A percentile compares a stretch with the other conserved stretches of the same genome.
These are phyloP conservation scores for Kodamaea sp. DNA, from an alignment of 1,139 yeast species.

Conservation along the genomic window DNA sequence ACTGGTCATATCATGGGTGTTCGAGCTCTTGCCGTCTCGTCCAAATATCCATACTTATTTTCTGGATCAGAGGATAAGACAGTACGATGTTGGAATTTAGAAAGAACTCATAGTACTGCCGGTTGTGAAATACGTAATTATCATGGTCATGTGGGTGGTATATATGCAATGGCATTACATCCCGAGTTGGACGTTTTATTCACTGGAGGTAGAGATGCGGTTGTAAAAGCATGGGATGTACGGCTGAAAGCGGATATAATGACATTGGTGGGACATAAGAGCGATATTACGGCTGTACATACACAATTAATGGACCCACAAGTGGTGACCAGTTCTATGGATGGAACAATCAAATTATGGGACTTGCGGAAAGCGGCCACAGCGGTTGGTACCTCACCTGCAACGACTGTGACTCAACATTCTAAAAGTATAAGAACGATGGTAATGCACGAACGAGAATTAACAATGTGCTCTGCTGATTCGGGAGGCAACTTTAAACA, in stretches of 20 bases:
- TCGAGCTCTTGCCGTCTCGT: constrained; percentile 68
- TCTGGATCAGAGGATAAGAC: constrained; percentile 93
- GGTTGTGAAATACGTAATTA: constrained; percentile 69
- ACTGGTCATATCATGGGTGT: constrained; percentile 94
- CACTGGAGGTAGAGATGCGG: constrained; percentile 88
- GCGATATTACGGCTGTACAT: constrained; percentile 66
- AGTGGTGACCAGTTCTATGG: constrained; percentile 77
- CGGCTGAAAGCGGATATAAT: constrained; percentile 73
- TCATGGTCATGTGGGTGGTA: constrained; percentile 92
- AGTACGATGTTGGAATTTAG: constrained; percentile 96
- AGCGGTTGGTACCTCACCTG: constrained; percentile 2
- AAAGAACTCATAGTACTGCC: constrained; percentile 61
- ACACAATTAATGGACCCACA: constrained; percentile 81
- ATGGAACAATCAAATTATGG: constrained; percentile 83
- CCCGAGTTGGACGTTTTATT: constrained; percentile 85
- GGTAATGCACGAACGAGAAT: constrained; percentile 64
- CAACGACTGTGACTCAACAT: constrained; percentile 75
- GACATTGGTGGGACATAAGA: constrained; percentile 78
- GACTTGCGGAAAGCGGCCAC: constrained; percentile 49
- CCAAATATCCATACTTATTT: constrained; percentile 80
- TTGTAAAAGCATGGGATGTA: constrained; percentile 90
- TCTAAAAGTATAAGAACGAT: constrained; percentile 76
- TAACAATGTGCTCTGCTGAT: constrained; percentile 71
- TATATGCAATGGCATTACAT: constrained; percentile 77
- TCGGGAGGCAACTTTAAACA: constrained; percentile 78